Conservation (phyloP, 1,284 basidiomycete species). For the Ganoderma leucocontextum region DNA sequence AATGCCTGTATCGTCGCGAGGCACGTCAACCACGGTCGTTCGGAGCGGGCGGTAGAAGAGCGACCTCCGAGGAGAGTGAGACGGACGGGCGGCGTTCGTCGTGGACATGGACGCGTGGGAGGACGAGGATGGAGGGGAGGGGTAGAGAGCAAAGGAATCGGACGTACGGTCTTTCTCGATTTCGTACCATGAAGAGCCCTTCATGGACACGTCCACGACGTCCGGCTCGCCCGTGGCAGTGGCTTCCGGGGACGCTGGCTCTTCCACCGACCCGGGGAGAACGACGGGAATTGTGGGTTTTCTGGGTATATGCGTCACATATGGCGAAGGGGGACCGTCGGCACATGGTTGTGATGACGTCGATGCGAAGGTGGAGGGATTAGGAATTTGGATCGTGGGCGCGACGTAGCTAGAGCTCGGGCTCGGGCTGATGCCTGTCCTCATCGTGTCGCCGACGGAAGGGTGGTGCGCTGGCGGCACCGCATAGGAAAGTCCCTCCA, state of each 20-base stretch:
- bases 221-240: conserved; percentile 26
- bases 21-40: conserved; percentile 25
- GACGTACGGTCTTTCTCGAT: conserved; percentile 72
- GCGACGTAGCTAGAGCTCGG: conserved; percentile 8
- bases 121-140: conserved; percentile 4
- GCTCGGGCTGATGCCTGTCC: background rate
- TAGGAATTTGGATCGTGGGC: conserved; percentile 22
- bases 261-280: conserved; percentile 54
- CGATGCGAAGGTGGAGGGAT: conserved; percentile 3
- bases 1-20: conserved; percentile 51
- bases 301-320: conserved; percentile 19
- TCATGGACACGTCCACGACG: conserved; percentile 64
- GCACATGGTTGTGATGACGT: conserved; percentile 18
- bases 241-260: conserved; percentile 46
- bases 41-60: conserved; percentile 19
- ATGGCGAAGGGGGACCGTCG: conserved; percentile 26
- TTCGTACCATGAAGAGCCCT: conserved; percentile 69
- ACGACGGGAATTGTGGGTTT: conserved; percentile 33
- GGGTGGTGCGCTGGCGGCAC: background rate
- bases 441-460: background rate
- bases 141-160: conserved; percentile 31
- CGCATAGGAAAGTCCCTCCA: conserved; percentile 36
- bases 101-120: background rate
- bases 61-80: background rate
- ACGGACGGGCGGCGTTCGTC: background rate